Evolutionary conservation across 2,329 filamentous ascomycete genomes (phyloP).

Genomic region (Tolypocladium tropicale): DNA sequence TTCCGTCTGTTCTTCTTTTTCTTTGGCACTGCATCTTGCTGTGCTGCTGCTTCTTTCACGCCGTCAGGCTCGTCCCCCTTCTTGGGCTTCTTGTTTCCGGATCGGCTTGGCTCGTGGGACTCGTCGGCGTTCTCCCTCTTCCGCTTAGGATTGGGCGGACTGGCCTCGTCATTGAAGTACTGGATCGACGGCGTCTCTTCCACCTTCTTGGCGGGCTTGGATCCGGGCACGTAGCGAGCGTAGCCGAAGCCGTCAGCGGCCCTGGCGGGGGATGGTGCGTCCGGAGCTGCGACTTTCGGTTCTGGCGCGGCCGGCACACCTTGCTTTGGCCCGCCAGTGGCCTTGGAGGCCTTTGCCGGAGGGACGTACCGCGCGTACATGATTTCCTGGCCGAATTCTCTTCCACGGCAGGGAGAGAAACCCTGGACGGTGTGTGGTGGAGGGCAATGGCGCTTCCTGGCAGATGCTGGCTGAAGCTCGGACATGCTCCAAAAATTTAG

Average conservation of each 20-base stretch:
- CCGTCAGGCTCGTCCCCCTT: conserved; percentile 7
- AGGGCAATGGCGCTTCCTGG: background rate
- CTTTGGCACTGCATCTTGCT: conserved; percentile 3
- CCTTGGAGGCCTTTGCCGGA: conserved; percentile 14
- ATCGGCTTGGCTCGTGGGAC: conserved; percentile 14
- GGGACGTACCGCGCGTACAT: conserved; percentile 37
- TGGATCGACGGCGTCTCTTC: conserved; percentile 9
- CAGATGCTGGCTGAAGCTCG: background rate
- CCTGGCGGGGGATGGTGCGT: conserved; percentile 1
- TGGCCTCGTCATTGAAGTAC: conserved; percentile 19
- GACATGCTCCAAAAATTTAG: conserved; percentile 26
- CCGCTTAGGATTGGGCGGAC: conserved; percentile 18
- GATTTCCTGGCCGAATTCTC: conserved; percentile 10
- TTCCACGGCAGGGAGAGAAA: conserved; percentile 3
- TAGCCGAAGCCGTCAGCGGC: conserved; percentile 19
- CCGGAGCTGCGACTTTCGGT: conserved; percentile 2
- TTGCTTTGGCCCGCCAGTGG: background rate
- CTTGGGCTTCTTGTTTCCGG: conserved; percentile 24
- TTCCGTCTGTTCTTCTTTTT: conserved; percentile 24
- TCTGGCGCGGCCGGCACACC: conserved; percentile 1
- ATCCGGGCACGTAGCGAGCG: conserved; percentile 30
- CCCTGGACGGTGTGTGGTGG: background rate
- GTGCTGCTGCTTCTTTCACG: conserved; percentile 1
- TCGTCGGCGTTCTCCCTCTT: conserved; percentile 24
- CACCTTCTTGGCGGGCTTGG: conserved; percentile 10